Conservation (phyloP, 768 basidiomycete genomes). For the Boletus edulis region DNA sequence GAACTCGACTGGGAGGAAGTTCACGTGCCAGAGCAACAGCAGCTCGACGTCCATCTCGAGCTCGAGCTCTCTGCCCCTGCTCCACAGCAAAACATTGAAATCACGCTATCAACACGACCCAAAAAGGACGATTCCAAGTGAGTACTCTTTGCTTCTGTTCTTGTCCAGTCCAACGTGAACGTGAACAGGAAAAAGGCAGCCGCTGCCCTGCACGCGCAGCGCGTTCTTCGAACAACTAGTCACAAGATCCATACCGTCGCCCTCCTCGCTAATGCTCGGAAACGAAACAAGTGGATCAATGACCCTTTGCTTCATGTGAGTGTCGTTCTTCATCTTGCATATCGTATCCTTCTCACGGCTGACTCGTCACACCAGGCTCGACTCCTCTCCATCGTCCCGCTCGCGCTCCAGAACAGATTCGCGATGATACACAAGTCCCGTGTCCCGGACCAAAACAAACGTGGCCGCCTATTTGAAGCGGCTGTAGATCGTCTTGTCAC, state of each 20-base stretch:
- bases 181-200: slow-evolving; percentile 43
- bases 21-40: slow-evolving; percentile 42
- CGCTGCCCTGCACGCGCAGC: slow-evolving; percentile 57
- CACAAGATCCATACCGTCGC: slow-evolving; percentile 89
- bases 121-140: slow-evolving; percentile 45
- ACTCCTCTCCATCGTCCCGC: slow-evolving; percentile 81
- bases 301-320: slow-evolving; percentile 80
- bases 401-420: slow-evolving; percentile 78
- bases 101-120: slow-evolving; percentile 56
- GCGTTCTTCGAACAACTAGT: slow-evolving; percentile 69
- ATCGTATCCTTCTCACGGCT: neutral
- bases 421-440: slow-evolving; percentile 76
- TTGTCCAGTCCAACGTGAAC: slow-evolving; percentile 18
- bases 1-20: slow-evolving; percentile 85
- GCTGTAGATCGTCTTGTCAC: slow-evolving; percentile 68
- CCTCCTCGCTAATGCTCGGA: slow-evolving; percentile 70
- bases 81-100: slow-evolving; percentile 59
- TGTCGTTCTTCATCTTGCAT: slow-evolving; percentile 1
- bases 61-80: slow-evolving; percentile 25
- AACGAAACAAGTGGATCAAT: slow-evolving; percentile 83
- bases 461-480: slow-evolving; percentile 86
- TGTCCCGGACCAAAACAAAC: slow-evolving; percentile 74
- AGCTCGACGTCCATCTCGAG: slow-evolving; percentile 21
- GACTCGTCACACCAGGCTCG: slow-evolving; percentile 59
- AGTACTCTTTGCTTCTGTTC: slow-evolving; percentile 21